Evolutionary conservation across 2,329 filamentous ascomycete species (phyloP).

Genomic region (Cladorrhinum sp.): DNA sequence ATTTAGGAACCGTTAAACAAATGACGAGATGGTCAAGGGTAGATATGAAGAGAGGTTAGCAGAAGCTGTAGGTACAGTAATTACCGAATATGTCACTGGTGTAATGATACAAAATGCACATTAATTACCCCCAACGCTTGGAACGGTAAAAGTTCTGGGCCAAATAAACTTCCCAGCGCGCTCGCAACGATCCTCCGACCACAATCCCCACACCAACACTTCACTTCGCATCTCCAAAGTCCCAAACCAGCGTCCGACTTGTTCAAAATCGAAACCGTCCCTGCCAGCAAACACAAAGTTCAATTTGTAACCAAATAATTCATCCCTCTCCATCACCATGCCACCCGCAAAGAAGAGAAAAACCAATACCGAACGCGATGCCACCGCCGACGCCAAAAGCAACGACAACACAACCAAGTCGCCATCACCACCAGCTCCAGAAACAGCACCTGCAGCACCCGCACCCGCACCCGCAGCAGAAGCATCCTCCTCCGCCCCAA

Average conservation of each 20-base stretch:
- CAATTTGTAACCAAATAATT: no score
- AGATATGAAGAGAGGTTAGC: no score
- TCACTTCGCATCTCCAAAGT: not conserved
- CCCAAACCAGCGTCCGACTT: not conserved
- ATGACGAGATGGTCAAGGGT: no score
- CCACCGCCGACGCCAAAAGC: not conserved
- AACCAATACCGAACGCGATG: conserved; percentile 11
- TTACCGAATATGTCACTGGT: no score
- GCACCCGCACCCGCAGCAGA: conserved; percentile 6
- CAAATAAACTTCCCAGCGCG: no score
- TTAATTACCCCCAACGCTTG: no score
- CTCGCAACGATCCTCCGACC: no score
- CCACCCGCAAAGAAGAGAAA: conserved; percentile 34
- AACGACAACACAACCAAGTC: conserved; percentile 10
- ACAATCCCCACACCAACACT: no score
- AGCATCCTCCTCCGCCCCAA: conserved; percentile 30
- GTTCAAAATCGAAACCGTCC: not conserved
- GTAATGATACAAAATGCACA: no score
- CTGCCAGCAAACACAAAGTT: not conserved
- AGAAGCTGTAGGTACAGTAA: no score
- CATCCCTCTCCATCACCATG: conserved; percentile 27
- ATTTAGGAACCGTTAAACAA: no score
- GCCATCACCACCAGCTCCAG: conserved; percentile 13
- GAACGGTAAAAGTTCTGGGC: no score
- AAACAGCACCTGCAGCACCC: not conserved